Conservation (phyloP, 2,329 filamentous ascomycete species). For the Botrytis fabae region DNA sequence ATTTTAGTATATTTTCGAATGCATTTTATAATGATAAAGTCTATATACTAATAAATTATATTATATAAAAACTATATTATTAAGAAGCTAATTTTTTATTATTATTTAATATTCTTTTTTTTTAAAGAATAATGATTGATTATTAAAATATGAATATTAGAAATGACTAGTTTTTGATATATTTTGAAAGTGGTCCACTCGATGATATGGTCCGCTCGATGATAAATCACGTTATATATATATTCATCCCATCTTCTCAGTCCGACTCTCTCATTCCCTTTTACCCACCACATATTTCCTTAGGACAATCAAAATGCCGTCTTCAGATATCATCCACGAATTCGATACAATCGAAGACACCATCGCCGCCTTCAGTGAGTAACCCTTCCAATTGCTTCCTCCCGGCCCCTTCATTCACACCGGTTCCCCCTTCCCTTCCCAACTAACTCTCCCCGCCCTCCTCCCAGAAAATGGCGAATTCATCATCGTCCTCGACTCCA, state of each 20-base stretch:
- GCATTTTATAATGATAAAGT: too few species aligned
- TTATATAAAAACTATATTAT: too few species aligned
- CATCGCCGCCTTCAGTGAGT: constrained; percentile 63
- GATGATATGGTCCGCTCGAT: too few species aligned
- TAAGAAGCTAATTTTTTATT: too few species aligned
- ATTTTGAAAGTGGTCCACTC: too few species aligned
- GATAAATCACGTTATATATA: too few species aligned
- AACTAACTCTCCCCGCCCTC: constrained; percentile 23
- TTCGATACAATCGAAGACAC: constrained; percentile 67
- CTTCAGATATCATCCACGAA: constrained; percentile 41
- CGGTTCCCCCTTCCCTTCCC: constrained; percentile 15
- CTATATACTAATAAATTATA: too few species aligned
- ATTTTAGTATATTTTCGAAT: too few species aligned
- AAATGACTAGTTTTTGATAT: too few species aligned
- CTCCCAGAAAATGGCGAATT: constrained; percentile 75
- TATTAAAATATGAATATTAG: too few species aligned
- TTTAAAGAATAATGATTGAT: too few species aligned
- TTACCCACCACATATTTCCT: not conserved
- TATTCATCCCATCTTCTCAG: constrained; percentile 18
- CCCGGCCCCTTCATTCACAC: not conserved
- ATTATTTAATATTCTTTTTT: too few species aligned
- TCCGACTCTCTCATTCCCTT: not conserved
- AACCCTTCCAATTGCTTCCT: not conserved
- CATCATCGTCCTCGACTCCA: constrained; percentile 91
- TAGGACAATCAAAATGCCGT: constrained; percentile 35